Base-by-base conservation (phyloP, 2,329 filamentous ascomycete species). In the Atkinsonella hypoxylon region DNA sequence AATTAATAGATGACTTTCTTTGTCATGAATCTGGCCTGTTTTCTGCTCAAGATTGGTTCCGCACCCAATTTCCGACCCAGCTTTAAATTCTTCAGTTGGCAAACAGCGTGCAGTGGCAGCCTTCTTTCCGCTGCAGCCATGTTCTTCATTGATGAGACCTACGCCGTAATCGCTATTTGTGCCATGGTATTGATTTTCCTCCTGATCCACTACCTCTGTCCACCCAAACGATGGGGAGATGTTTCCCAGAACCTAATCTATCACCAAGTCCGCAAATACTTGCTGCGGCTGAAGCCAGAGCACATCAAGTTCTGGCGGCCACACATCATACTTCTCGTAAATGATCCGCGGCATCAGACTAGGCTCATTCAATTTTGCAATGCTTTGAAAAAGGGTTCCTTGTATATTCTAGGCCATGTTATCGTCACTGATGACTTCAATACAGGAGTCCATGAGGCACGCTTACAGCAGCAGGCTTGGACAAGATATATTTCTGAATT, bases 221-320 rank as follows among this genome's bases (percentile, higher is more conserved):
- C 87, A 1, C 89, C 89, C 0, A 95, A 94, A 62, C 80, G 85
- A 36, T 95, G 89, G 89, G 89, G 89, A 1, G 89, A 94, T 64
- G 88, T 95, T 17, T 90, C 86, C 9, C 89, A 95, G 59, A 90
- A 87, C 59, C 70, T 95, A 54, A 94, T 95, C 48, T 95, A 94
- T 61, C 56, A 80, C 54, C 89, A 95, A 69, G 88, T 94, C 13
- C 79, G 89, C 53, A 95, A 95, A 60, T 94, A 95, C 61, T 69
- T 95, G 31, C 71, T 95, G 31, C 81, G 88, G n/a, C 71, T 95
- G 31, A 83, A 81, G 47, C 87, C 88, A 36, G 89, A 95, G 59
- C 89, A 95, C 62, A 89, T 95, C 65, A 95, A 95, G 61, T 95
- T 94, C 63, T 95, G 89, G 89, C 77, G 89, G 48, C 89, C 89